Conservation (phyloP, 2,329 filamentous ascomycete species). For the Arthroderma sp. region DNA sequence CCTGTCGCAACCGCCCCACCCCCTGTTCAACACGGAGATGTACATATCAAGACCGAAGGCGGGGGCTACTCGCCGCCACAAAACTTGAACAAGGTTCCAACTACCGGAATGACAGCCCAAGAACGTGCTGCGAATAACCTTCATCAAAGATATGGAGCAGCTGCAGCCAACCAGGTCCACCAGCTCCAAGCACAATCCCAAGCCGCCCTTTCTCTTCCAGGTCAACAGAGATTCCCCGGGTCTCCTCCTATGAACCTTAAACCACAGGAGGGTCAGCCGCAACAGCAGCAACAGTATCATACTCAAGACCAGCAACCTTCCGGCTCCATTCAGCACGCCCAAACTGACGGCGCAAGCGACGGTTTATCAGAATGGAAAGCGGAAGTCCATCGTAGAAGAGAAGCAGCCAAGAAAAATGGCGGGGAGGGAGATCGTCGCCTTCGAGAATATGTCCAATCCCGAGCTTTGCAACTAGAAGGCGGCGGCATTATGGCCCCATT, state of each 20-base stretch:
- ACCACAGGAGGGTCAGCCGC: conserved; percentile 2
- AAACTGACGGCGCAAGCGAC: conserved; percentile 64
- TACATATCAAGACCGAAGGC: conserved; percentile 42
- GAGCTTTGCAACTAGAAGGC: conserved; percentile 31
- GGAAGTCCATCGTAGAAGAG: conserved; percentile 32
- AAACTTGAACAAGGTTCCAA: conserved; percentile 14
- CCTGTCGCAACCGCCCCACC: conserved; percentile 9
- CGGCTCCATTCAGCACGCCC: conserved; percentile 35
- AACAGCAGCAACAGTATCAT: conserved; percentile 16
- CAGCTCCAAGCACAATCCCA: conserved; percentile 32
- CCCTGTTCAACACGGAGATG: conserved; percentile 11
- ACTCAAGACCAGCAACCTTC: conserved; percentile 26
- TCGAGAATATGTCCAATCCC: conserved; percentile 29
- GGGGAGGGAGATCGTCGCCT: conserved; percentile 28
- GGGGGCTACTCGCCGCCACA: conserved; percentile 26
- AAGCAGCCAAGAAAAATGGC: conserved; percentile 24
- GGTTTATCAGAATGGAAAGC: conserved; percentile 42
- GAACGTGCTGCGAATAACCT: conserved; percentile 42
- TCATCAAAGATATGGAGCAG: conserved; percentile 34
- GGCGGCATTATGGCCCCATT: conserved; percentile 34
- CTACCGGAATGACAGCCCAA: conserved; percentile 26
- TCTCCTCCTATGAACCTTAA: conserved; percentile 2
- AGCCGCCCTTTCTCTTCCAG: conserved; percentile 22
- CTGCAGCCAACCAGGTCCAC: conserved; percentile 30
- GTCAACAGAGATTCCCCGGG: conserved; percentile 18